A percentile compares a stretch with the other conserved stretches of the same genome.
These are phyloP conservation scores for Macrocystidia cucumis DNA, from an alignment of 1,284 basidiomycete species.

Conservation along the genomic window DNA sequence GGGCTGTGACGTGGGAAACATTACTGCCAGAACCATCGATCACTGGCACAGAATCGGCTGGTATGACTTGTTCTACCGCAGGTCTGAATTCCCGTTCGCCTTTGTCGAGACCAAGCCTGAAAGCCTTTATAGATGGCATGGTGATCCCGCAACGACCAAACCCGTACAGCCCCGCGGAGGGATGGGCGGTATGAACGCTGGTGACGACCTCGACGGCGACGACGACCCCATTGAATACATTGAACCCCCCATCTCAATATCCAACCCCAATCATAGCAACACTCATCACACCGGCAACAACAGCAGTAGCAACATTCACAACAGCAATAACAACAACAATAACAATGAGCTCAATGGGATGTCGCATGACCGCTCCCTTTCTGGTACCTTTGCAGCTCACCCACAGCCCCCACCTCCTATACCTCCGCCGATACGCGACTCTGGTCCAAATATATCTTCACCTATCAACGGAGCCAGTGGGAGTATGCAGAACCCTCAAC, in stretches of 20 bases:
- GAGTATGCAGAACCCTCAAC: slow-evolving; percentile 9
- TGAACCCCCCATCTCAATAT: slow-evolving; percentile 17
- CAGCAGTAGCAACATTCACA: slow-evolving; percentile 6
- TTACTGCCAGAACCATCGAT: slow-evolving; percentile 62
- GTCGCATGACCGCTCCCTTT: not conserved
- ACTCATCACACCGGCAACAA: slow-evolving; percentile 4
- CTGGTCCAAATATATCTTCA: slow-evolving; percentile 9
- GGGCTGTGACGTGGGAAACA: slow-evolving; percentile 60
- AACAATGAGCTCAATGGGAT: slow-evolving; percentile 1
- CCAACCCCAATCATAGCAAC: slow-evolving; percentile 5
- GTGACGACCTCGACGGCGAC: slow-evolving; percentile 41
- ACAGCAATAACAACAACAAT: slow-evolving; percentile 6
- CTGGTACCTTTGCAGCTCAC: not conserved
- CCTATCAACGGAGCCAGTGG: slow-evolving; percentile 7
- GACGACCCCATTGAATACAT: slow-evolving; percentile 37
- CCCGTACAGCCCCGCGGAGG: slow-evolving; percentile 29
- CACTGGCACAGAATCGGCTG: slow-evolving; percentile 70
- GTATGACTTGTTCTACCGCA: slow-evolving; percentile 60
- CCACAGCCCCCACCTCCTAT: not conserved
- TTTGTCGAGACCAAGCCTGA: slow-evolving; percentile 5
- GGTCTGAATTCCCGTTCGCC: slow-evolving; percentile 29
- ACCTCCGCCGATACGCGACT: not conserved
- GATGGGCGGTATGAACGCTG: slow-evolving; percentile 18
- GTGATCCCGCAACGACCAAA: slow-evolving; percentile 48
- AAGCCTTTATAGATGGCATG: slow-evolving; percentile 41